These are phyloP conservation scores for Colletotrichum sp. DNA, from an alignment of 2,329 filamentous ascomycete species.

Conservation along the genomic window DNA sequence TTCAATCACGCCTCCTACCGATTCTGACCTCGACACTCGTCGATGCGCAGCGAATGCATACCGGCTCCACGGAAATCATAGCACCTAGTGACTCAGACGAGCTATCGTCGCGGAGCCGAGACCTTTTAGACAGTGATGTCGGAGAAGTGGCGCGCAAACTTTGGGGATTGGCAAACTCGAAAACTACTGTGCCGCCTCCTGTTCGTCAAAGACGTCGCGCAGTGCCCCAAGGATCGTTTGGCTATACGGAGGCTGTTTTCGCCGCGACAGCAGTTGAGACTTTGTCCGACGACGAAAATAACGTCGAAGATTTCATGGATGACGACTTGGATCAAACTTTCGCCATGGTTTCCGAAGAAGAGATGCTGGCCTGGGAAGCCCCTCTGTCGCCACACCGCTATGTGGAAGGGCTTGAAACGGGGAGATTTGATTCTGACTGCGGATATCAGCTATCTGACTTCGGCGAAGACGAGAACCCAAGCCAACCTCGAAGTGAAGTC, in stretches of 20 bases:
- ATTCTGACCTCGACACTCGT: conserved; percentile 30
- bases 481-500: background rate
- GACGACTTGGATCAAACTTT: background rate
- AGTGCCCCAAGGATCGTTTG: background rate
- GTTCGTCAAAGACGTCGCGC: background rate
- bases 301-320: conserved; percentile 15
- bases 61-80: background rate
- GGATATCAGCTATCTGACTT: background rate
- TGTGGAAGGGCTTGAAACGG: background rate
- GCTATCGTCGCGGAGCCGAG: background rate
- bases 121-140: background rate
- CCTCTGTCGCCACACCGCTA: background rate
- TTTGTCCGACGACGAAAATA: background rate
- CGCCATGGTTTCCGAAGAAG: background rate
- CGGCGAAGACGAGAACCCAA: background rate
- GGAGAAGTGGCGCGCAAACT: background rate
- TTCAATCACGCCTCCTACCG: conserved; percentile 28
- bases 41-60: conserved; percentile 19
- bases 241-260: background rate
- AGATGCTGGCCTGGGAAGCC: background rate
- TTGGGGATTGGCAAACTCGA: background rate
- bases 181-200: background rate
- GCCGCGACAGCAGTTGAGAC: background rate
- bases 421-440: background rate
- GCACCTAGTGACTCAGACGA: background rate